Percentiles rank a stretch among this genome's conserved stretches.
Conservation (phyloP, 176 grass and related monocot genomes). For the Carex kokanica region DNA sequence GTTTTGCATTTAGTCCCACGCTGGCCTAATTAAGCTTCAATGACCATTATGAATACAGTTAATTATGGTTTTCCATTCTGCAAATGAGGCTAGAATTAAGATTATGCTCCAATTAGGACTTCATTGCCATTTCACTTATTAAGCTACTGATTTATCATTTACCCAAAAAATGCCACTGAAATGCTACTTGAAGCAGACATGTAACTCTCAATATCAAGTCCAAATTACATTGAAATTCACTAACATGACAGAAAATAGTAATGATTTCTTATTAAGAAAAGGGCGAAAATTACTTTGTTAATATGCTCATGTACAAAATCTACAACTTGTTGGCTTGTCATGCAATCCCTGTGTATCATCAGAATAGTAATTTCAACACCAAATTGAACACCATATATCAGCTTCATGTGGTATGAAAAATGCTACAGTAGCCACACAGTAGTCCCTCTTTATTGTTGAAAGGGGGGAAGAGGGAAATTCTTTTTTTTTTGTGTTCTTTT, state of each 20-base stretch:
- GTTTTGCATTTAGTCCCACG: neutral
- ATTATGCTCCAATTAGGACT: neutral
- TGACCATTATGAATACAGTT: neutral
- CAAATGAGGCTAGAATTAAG: neutral
- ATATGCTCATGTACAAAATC: slow-evolving; percentile 89
- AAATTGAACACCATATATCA: slow-evolving; percentile 7
- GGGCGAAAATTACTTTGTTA: slow-evolving; percentile 32
- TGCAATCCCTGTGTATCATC: slow-evolving; percentile 71
- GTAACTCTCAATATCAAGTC: neutral
- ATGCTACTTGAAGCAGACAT: neutral
- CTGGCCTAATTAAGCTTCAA: neutral
- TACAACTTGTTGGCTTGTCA: slow-evolving; percentile 92
- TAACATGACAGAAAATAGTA: neutral
- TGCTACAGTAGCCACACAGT: neutral
- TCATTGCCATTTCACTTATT: neutral
- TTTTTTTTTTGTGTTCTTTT: neutral
- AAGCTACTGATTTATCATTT: neutral
- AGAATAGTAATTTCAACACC: slow-evolving; percentile 17
- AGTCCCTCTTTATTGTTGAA: neutral
- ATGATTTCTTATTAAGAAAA: slow-evolving; percentile 9
- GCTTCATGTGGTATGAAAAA: neutral
- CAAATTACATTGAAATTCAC: slow-evolving; percentile 1
- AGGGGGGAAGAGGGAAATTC: neutral
- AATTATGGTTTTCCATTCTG: neutral
- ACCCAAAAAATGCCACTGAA: neutral